Conservation (phyloP, 2,329 filamentous ascomycete species). For the Aspergillus brunneoviolaceus region DNA sequence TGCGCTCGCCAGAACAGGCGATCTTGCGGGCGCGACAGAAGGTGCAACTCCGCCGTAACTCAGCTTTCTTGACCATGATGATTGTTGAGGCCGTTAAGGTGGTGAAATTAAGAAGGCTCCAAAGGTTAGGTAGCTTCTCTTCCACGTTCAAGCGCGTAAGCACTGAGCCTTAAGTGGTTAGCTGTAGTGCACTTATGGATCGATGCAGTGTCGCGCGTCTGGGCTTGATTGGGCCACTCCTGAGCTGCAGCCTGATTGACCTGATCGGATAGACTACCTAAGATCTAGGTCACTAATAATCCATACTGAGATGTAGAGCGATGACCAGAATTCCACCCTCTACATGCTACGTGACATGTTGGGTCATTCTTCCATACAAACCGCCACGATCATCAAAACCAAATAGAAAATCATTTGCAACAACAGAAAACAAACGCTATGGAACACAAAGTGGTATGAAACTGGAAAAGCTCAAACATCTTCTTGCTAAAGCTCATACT, state of each 20-base stretch:
- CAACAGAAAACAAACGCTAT: neutral
- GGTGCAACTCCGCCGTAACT: slow-evolving; percentile 5
- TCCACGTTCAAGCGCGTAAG: neutral
- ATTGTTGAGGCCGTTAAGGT: neutral
- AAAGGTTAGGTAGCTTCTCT: neutral
- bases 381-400: neutral
- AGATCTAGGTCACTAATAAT: too few species aligned
- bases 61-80: neutral
- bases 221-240: too few species aligned
- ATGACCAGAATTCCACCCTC: too few species aligned
- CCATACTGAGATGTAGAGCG: too few species aligned
- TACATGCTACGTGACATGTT: too few species aligned
- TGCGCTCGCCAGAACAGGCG: slow-evolving; percentile 3
- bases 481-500: neutral
- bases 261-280: too few species aligned
- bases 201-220: too few species aligned
- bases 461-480: neutral
- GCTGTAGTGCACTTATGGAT: too few species aligned
- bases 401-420: neutral
- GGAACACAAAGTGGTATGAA: neutral
- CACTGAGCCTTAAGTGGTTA: neutral
- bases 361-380: too few species aligned
- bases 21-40: slow-evolving; percentile 8
- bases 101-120: neutral
- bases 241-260: too few species aligned